These are phyloP conservation scores for Pseudogymnoascus sp. DNA, from an alignment of 2,329 filamentous ascomycete species.

Conservation along the genomic window DNA sequence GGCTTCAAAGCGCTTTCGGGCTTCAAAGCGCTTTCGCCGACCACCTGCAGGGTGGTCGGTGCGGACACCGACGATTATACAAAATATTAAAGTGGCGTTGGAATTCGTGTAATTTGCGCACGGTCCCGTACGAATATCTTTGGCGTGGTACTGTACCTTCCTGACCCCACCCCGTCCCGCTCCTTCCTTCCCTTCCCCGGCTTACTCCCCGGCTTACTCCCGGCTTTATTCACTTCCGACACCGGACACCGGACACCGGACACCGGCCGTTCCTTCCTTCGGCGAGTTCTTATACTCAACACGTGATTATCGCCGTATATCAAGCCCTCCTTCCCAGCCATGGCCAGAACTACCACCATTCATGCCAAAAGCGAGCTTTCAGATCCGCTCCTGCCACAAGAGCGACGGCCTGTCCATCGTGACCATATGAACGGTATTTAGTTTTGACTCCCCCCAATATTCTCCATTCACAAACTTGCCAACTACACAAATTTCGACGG, in stretches of 20 bases:
- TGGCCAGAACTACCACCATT: background rate
- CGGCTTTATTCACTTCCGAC: background rate
- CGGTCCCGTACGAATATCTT: no score
- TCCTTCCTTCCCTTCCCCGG: no score
- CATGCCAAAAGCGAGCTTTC: background rate
- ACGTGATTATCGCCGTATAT: background rate
- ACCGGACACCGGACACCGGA: background rate
- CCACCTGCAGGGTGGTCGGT: no score
- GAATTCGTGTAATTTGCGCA: no score
- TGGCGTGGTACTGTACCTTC: no score
- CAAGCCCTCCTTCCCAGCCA: background rate
- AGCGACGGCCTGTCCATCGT: background rate
- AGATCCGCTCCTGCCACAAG: background rate
- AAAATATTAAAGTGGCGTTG: no score
- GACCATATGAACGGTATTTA: background rate
- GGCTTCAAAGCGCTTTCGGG: no score
- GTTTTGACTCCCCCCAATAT: background rate
- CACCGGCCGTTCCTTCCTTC: background rate
- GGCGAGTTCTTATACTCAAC: background rate
- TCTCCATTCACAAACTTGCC: background rate
- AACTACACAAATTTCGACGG: background rate
- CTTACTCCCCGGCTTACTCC: background rate
- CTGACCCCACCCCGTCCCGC: no score
- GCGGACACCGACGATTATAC: no score
- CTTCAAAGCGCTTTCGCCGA: no score